These are phyloP conservation scores for Haplosporangium gracile DNA, from an alignment of 192 early-diverging fungal genomes.

Conservation along the genomic window DNA sequence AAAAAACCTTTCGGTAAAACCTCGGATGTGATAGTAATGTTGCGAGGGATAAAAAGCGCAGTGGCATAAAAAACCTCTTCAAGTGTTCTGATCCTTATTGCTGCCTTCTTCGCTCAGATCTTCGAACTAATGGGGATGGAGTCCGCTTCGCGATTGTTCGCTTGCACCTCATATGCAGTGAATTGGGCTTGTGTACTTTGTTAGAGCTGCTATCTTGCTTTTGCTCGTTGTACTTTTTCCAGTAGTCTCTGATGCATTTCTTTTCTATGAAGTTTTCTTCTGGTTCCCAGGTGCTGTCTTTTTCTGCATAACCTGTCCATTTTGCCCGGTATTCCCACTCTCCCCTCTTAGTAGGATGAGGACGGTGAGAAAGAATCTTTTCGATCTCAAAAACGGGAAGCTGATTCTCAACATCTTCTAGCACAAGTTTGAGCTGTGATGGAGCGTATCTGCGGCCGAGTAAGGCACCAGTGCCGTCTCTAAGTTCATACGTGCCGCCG, in stretches of 20 bases:
- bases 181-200: no score
- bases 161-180: no score
- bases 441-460: background rate
- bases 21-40: no score
- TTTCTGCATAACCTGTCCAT: constrained; percentile 7
- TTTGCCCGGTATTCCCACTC: constrained; percentile 1
- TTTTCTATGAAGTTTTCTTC: constrained; percentile 3
- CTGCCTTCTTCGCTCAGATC: no score
- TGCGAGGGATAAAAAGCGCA: no score
- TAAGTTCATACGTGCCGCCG: constrained; percentile 14
- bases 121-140: no score
- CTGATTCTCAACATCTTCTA: background rate
- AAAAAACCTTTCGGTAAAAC: no score
- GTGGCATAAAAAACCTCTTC: no score
- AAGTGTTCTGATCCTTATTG: no score
- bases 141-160: no score
- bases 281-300: constrained; percentile 12
- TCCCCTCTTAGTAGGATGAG: background rate
- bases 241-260: constrained; percentile 7
- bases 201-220: no score
- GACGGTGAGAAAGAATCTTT: constrained; percentile 1
- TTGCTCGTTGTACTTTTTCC: background rate
- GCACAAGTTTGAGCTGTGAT: constrained; percentile 12
- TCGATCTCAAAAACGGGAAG: background rate
- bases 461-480: background rate